These are phyloP conservation scores for Yamagishiella unicocca DNA, from an alignment of 139 green algal species.

Conservation along the genomic window DNA sequence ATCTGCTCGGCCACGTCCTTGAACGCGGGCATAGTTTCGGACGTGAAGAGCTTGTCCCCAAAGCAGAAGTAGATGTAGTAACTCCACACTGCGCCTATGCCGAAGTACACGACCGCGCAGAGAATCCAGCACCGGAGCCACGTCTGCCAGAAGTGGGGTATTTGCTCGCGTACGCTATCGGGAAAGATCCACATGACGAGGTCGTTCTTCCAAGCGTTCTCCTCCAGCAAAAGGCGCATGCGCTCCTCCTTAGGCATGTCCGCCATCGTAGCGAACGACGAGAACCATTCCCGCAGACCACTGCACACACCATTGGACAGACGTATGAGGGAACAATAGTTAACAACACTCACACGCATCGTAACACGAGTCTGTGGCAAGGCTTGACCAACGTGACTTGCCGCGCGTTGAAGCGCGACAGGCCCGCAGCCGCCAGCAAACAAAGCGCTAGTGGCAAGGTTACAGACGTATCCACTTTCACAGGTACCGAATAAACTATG, in stretches of 20 bases:
- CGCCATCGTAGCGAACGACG: conserved; percentile 45
- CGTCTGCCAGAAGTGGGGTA: conserved; percentile 74
- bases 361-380: not conserved
- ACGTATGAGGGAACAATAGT: not conserved
- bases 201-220: conserved; percentile 89
- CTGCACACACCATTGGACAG: not conserved
- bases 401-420: no score
- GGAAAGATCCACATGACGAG: conserved; percentile 74
- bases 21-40: conserved; percentile 71
- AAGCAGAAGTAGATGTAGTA: conserved; percentile 90
- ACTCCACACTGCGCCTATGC: conserved; percentile 74
- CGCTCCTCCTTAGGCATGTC: conserved; percentile 55
- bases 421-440: no score
- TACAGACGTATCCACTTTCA: no score
- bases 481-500: no score
- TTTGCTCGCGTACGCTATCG: conserved; percentile 3
- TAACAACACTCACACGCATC: not conserved
- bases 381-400: not conserved
- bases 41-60: conserved; percentile 73
- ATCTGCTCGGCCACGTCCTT: conserved; percentile 84
- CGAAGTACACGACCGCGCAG: conserved; percentile 82
- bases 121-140: conserved; percentile 90
- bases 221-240: conserved; percentile 66
- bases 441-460: no score
- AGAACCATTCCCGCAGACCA: conserved; percentile 36